Conservation (phyloP, 305 asterid species). For the Fraxinus dipetala region DNA sequence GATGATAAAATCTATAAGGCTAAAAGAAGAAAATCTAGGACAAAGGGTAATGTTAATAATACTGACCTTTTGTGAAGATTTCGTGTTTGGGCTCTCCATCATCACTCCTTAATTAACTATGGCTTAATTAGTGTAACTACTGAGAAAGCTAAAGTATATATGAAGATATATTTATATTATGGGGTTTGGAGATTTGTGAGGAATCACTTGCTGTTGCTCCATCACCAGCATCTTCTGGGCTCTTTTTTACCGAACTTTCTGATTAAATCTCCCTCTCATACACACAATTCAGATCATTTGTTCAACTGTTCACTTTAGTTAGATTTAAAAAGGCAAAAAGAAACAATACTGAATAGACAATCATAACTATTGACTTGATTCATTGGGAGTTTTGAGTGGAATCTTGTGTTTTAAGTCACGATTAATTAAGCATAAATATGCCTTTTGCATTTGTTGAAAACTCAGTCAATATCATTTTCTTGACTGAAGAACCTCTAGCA, state of each 20-base stretch:
- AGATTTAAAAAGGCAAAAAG: neutral
- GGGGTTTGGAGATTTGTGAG: slow-evolving; percentile 46
- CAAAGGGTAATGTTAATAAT: neutral
- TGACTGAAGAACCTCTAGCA: neutral
- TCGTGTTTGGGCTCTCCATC: slow-evolving; percentile 49
- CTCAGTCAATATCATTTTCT: neutral
- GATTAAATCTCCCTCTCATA: slow-evolving; percentile 55
- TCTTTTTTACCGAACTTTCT: slow-evolving; percentile 52
- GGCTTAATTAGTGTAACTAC: slow-evolving; percentile 21
- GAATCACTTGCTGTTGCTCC: slow-evolving; percentile 46
- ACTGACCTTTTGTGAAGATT: slow-evolving; percentile 53
- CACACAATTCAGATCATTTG: slow-evolving; percentile 7
- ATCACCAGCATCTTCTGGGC: slow-evolving; percentile 35
- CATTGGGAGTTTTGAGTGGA: neutral
- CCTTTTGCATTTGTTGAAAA: neutral
- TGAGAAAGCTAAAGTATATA: slow-evolving; percentile 28
- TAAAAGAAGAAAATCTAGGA: neutral
- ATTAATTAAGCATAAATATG: neutral
- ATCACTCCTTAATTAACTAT: slow-evolving; percentile 12
- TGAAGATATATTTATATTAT: slow-evolving; percentile 10
- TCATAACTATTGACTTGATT: neutral
- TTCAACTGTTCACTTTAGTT: slow-evolving; percentile 20
- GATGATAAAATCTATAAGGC: neutral
- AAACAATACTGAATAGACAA: neutral
- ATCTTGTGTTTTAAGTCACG: neutral